These are phyloP conservation scores for Trichoderma citrinoviride DNA, from an alignment of 2,329 filamentous ascomycete genomes.

Conservation along the genomic window DNA sequence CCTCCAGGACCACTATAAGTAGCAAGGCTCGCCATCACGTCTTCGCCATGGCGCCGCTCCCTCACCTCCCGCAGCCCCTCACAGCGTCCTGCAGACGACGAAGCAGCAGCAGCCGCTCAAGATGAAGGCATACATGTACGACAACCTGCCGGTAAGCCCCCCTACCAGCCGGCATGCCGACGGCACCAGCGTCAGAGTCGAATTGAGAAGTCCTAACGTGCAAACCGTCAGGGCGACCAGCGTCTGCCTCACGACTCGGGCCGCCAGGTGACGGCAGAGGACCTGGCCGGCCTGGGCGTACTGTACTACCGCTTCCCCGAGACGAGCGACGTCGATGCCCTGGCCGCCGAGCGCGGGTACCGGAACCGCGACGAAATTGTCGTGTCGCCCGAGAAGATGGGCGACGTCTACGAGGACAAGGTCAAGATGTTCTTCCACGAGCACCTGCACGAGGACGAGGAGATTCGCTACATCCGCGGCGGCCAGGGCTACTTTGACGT, in stretches of 20 bases:
- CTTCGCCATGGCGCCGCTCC: neutral
- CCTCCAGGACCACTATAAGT: too few relatives aligned
- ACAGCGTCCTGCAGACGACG: neutral
- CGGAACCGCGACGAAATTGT: conserved; percentile 93
- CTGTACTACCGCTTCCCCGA: conserved; percentile 68
- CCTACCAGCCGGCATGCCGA: neutral
- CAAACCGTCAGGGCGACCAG: conserved; percentile 77
- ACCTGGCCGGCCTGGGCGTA: conserved; percentile 74
- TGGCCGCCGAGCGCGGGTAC: conserved; percentile 76
- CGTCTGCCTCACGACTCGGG: conserved; percentile 87
- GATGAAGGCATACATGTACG: conserved; percentile 60
- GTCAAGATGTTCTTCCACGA: conserved; percentile 92
- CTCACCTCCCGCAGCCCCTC: neutral
- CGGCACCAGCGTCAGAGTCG: neutral
- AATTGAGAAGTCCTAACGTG: neutral
- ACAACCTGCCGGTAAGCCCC: conserved; percentile 51
- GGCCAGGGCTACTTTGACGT: conserved; percentile 94
- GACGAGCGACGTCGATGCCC: conserved; percentile 64
- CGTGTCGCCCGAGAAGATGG: conserved; percentile 83
- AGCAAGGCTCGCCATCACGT: neutral
- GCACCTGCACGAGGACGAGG: conserved; percentile 96
- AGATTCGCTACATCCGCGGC: conserved; percentile 90
- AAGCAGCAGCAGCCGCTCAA: neutral
- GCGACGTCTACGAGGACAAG: conserved; percentile 84
- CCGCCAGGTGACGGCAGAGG: conserved; percentile 59